Evolutionary conservation across 2,329 filamentous ascomycete genomes (phyloP).

Genomic region (Salinomyces thailandicus): DNA sequence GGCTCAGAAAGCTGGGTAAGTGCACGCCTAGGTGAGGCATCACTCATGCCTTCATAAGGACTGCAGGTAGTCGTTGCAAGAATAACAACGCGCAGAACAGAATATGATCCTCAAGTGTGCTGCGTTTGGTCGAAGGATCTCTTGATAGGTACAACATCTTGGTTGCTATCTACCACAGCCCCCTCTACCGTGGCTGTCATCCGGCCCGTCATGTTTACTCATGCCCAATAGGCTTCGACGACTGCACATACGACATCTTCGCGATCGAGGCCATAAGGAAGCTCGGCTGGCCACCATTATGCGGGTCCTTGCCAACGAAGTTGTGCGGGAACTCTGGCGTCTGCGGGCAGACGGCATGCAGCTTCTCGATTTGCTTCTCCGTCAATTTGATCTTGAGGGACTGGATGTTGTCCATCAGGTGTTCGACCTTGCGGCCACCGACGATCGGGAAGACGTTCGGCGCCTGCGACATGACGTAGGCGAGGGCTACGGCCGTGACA

Average conservation of each 20-base stretch:
- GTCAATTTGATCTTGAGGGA: constrained; percentile 52
- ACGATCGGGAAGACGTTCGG: constrained; percentile 65
- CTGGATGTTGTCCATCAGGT: constrained; percentile 60
- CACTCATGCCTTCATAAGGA: too few relatives aligned
- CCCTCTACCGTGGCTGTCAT: too few relatives aligned
- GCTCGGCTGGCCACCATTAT: constrained; percentile 17
- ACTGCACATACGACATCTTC: constrained; percentile 18
- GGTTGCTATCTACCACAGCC: too few relatives aligned
- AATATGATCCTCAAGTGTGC: too few relatives aligned
- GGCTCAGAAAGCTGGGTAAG: too few relatives aligned
- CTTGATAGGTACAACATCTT: too few relatives aligned
- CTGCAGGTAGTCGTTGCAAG: too few relatives aligned
- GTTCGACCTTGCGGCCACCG: constrained; percentile 58
- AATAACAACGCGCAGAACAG: too few relatives aligned
- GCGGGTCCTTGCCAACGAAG: constrained; percentile 39
- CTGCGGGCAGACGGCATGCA: constrained; percentile 47
- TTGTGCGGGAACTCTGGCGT: constrained; percentile 53
- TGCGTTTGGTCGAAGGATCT: too few relatives aligned
- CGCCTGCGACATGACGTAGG: constrained; percentile 53
- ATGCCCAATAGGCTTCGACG: constrained; percentile 24
- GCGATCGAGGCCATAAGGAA: constrained; percentile 19
- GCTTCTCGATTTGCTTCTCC: constrained; percentile 52
- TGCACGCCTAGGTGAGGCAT: too few relatives aligned
- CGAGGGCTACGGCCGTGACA: constrained; percentile 40
- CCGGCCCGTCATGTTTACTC: too few relatives aligned